These are phyloP conservation scores for Cafeteria roenbergensis DNA, from an alignment of 108 stramenopile genomes.

Conservation along the genomic window DNA sequence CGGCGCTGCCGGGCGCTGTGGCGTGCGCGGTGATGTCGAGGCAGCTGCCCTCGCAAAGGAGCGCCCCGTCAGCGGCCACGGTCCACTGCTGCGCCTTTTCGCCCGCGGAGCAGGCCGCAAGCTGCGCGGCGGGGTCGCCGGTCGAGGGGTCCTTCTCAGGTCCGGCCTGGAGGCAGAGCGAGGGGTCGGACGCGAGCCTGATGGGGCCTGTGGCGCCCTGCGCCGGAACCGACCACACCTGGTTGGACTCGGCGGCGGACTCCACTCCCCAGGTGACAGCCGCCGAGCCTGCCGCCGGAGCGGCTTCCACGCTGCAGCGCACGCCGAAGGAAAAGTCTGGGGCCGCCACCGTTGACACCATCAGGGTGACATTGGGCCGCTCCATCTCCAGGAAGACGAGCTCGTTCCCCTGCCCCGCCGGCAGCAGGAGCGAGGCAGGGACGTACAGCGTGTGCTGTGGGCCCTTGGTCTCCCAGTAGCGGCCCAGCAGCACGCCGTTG, in stretches of 20 bases:
- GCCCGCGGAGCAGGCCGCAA: not conserved
- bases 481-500: slow-evolving; percentile 9
- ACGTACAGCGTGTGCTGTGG: slow-evolving; percentile 17
- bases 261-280: not conserved
- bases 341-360: not conserved
- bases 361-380: not conserved
- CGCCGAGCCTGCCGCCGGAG: not conserved
- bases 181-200: too few relatives aligned
- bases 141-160: not conserved
- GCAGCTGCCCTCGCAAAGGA: not conserved
- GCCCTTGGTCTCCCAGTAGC: slow-evolving; percentile 8
- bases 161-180: not conserved
- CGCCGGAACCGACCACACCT: too few relatives aligned
- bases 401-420: not conserved
- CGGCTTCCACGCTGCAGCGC: not conserved
- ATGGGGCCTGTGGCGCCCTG: too few relatives aligned
- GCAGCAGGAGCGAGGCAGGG: not conserved
- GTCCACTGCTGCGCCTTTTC: not conserved
- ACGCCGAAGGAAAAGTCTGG: not conserved
- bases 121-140: not conserved
- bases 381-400: not conserved
- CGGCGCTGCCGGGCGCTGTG: too few relatives aligned
- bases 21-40: not conserved
- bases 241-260: not conserved
- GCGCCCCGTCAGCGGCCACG: too few relatives aligned